Percentiles rank a stretch among this genome's conserved stretches.
Conservation (phyloP, 106 monocot genomes). For the Acanthochlamys bracteata region DNA sequence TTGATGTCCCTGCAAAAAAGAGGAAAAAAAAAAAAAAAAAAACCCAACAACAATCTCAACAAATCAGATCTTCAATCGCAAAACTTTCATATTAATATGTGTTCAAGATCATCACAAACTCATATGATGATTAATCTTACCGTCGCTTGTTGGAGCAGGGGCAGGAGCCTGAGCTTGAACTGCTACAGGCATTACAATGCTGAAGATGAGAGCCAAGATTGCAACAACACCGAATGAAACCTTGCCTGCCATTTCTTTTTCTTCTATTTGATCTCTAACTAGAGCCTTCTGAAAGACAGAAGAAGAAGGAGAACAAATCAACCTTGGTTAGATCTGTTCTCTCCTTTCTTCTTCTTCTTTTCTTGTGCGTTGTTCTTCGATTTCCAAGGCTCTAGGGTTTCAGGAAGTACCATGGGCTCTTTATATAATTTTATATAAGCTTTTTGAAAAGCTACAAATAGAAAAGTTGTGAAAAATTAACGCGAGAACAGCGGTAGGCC, state of each 20-base stretch:
- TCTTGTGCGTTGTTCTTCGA: neutral
- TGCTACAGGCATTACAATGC: neutral
- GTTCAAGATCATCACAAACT: no score
- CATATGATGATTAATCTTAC: no score
- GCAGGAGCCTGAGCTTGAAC: constrained; percentile 8
- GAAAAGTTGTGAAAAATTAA: neutral
- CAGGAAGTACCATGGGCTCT: neutral
- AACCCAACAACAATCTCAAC: neutral
- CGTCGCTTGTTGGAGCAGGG: constrained; percentile 7
- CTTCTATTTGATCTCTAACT: neutral
- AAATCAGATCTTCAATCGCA: no score
- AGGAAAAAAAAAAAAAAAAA: neutral
- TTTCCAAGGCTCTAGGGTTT: neutral
- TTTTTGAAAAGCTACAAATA: neutral
- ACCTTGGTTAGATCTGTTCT: neutral
- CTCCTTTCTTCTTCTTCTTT: neutral
- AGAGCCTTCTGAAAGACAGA: neutral
- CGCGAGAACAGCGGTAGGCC: neutral
- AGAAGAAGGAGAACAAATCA: neutral
- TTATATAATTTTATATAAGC: neutral
- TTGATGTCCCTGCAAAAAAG: constrained; percentile 29
- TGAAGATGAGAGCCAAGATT: constrained; percentile 7
- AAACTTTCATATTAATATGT: no score
- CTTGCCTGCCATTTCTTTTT: neutral
- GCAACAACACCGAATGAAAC: constrained; percentile 3